Evolutionary conservation across 1,284 basidiomycete genomes (phyloP).

Genomic region (Phellinidium pouzarii): DNA sequence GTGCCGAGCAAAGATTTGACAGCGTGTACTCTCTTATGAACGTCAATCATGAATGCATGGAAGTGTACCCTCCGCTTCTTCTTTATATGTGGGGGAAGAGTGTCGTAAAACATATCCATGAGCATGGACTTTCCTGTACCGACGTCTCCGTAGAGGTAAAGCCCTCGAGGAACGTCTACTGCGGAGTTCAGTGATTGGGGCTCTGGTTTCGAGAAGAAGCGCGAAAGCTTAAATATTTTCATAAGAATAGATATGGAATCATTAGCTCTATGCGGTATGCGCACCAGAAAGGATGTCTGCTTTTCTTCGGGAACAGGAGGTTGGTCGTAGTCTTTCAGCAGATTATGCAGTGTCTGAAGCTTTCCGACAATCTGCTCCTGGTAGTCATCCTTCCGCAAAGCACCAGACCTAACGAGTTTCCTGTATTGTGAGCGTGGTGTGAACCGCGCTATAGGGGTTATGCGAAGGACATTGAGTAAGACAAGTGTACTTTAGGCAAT

Average conservation of each 20-base stretch:
- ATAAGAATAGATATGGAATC: too few relatives aligned
- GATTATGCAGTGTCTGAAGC: slow-evolving; percentile 76
- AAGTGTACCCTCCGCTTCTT: slow-evolving; percentile 90
- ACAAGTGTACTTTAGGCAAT: not conserved
- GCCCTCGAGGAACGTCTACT: slow-evolving; percentile 68
- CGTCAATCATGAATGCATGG: slow-evolving; percentile 98
- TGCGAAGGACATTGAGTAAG: not conserved
- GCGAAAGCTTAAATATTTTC: slow-evolving; percentile 45
- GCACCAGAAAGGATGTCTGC: slow-evolving; percentile 38
- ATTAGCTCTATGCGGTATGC: too few relatives aligned
- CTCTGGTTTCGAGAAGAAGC: slow-evolving; percentile 49
- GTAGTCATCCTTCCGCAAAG: slow-evolving; percentile 73
- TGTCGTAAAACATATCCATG: slow-evolving; percentile 96
- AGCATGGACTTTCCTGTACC: slow-evolving; percentile 98
- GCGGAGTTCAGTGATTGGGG: slow-evolving; percentile 31
- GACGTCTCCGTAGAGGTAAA: slow-evolving; percentile 97
- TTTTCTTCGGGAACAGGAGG: slow-evolving; percentile 47
- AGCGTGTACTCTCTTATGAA: slow-evolving; percentile 87
- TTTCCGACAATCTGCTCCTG: slow-evolving; percentile 81
- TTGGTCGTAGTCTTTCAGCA: slow-evolving; percentile 67
- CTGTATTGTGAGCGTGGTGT: slow-evolving; percentile 71
- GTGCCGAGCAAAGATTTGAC: slow-evolving; percentile 65
- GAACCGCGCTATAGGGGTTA: not conserved
- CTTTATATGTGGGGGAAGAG: slow-evolving; percentile 71
- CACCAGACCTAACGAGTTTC: slow-evolving; percentile 63